Evolutionary conservation across 2,329 filamentous ascomycete genomes (phyloP), one percentile per base, ranked within the genome.

Genomic region (Fusarium coicis): DNA sequence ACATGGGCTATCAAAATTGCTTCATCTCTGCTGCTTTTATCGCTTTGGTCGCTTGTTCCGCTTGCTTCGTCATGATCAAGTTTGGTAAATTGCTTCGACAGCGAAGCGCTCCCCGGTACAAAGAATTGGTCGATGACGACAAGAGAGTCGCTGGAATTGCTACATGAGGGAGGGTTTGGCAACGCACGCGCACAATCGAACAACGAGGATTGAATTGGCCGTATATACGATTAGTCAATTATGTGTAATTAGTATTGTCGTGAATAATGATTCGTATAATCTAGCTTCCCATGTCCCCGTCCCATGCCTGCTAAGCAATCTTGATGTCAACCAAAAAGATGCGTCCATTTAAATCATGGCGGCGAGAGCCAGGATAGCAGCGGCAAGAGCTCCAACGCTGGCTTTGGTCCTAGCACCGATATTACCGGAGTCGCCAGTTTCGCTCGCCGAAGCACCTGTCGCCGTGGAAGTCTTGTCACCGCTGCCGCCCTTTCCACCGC

Each of bases 41-140:
- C 66, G 81, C 79, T 1, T 68, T 85, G 61, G 81, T 78, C 10
- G 81, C 83, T 52, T 80, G 83, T 28, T 74, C 83, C 36, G 82
- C 81, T 19, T 82, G 84, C 73, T 78, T 88, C 16, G 50, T 84
- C 3, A 84, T 89, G 73, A 83, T 88, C 16, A 85, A 81, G 71
- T 88, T 80, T 65, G 87, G 87, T 2, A 81, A 81, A 70, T 42
- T 28, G 6, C 56, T 80, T 12, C 72, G 80, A 7, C 52, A 65
- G 15, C 67, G 57, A 34, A 77, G 68, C 21, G 66, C 74, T 4
- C 11, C 37, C 3, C 68, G 68, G 19, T 77, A 74, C 23, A 53
- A 50, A 36, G 54, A 69, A 28, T 37, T 77, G n/a, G 74, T 74
- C 0, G 42, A 49, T 19, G 46, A 44, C 7, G 70, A 73, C 18